phyloP scores from a whole-genome alignment of 225 moss, liverwort and hornwort species.

The Lunularia cruciata region DNA sequence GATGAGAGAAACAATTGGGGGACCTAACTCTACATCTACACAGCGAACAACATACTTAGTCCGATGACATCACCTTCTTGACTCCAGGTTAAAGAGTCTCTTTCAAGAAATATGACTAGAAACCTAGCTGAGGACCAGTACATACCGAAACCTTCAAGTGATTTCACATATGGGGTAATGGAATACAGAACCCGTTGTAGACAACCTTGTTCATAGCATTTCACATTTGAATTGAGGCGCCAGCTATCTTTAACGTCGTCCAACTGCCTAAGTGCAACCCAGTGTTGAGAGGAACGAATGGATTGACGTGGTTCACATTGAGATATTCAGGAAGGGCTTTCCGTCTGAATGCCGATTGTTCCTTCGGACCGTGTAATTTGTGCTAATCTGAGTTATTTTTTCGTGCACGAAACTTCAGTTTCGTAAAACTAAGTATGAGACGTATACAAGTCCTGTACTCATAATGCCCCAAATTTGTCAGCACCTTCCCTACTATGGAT shows the following conservation, averaged over 20 bases:
- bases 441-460: slow-evolving; percentile 3
- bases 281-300: neutral
- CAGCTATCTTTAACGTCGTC: neutral
- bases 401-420: slow-evolving; percentile 22
- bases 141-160: neutral
- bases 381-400: slow-evolving; percentile 13
- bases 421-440: neutral
- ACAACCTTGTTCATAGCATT: too few relatives aligned
- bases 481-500: neutral
- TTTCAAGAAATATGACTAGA: neutral
- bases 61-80: neutral
- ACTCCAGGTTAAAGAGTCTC: neutral
- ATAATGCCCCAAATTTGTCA: neutral
- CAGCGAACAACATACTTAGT: neutral
- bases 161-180: neutral
- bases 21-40: neutral
- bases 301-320: neutral
- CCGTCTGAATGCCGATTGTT: neutral
- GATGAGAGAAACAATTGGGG: slow-evolving; percentile 11
- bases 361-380: neutral
- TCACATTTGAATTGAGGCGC: too few relatives aligned
- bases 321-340: neutral
- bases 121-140: slow-evolving; percentile 1
- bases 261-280: neutral
- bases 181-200: too few relatives aligned